Percentiles rank a stretch among this genome's conserved stretches.
Evolutionary conservation across 2,329 filamentous ascomycete genomes (phyloP).

Genomic region (Allantophomopsis cytisporea): DNA sequence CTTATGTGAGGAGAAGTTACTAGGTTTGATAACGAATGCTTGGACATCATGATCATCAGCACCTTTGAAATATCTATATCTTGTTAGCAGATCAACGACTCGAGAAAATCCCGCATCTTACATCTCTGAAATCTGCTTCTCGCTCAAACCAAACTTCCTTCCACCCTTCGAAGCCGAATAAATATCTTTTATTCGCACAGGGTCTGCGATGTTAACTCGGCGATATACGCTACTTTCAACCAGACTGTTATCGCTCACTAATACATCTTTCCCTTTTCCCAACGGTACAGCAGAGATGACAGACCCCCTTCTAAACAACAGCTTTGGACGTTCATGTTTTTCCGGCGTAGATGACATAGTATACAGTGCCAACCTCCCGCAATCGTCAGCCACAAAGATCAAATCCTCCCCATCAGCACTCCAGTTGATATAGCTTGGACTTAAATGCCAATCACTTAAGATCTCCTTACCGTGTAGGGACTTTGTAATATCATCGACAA

Average conservation of each 20-base stretch:
- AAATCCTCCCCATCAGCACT: slow-evolving; percentile 45
- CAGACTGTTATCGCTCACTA: slow-evolving; percentile 54
- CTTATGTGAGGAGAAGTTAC: slow-evolving; percentile 51
- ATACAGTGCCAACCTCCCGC: slow-evolving; percentile 49
- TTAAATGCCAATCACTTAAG: slow-evolving; percentile 33
- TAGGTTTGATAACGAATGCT: slow-evolving; percentile 54
- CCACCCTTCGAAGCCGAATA: slow-evolving; percentile 56
- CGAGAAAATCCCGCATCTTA: no score
- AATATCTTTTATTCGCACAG: slow-evolving; percentile 26
- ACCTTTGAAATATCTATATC: slow-evolving; percentile 42
- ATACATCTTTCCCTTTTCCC: slow-evolving; percentile 31
- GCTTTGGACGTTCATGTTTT: slow-evolving; percentile 31
- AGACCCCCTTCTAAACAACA: slow-evolving; percentile 37
- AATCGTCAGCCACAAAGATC: slow-evolving; percentile 61
- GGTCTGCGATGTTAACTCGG: slow-evolving; percentile 28
- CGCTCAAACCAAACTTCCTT: slow-evolving; percentile 50
- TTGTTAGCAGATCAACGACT: no score
- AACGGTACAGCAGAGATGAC: slow-evolving; percentile 40
- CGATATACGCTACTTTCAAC: slow-evolving; percentile 61
- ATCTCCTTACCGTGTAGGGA: slow-evolving; percentile 41
- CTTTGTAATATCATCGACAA: slow-evolving; percentile 47
- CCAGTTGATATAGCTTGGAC: slow-evolving; percentile 43
- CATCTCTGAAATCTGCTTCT: slow-evolving; percentile 50
- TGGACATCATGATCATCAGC: slow-evolving; percentile 52
- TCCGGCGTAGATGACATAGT: slow-evolving; percentile 41